A percentile compares a stretch with the other conserved stretches of the same genome.
These are phyloP conservation scores for Aspergillus eucalypticola DNA, from an alignment of 2,329 filamentous ascomycete species.

Conservation along the genomic window DNA sequence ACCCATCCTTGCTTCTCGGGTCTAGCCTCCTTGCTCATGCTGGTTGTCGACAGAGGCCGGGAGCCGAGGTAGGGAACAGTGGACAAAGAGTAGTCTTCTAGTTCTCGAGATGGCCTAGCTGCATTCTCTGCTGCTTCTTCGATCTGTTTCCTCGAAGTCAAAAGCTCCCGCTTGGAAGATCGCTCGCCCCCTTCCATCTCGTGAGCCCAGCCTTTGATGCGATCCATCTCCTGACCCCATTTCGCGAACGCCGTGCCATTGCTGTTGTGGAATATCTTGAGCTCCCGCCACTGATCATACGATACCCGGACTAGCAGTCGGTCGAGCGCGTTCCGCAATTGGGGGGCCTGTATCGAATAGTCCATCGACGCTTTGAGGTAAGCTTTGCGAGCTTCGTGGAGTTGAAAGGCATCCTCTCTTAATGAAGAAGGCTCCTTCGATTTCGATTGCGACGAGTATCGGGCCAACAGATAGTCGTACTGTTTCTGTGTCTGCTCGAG, in stretches of 20 bases:
- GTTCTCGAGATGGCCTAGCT: slow-evolving; percentile 80
- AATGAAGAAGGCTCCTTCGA: slow-evolving; percentile 89
- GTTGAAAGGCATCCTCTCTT: slow-evolving; percentile 90
- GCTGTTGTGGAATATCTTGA: slow-evolving; percentile 70
- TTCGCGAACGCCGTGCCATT: slow-evolving; percentile 62
- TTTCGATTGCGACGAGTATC: slow-evolving; percentile 84
- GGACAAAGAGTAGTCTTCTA: slow-evolving; percentile 88
- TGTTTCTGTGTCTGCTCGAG: slow-evolving; percentile 80
- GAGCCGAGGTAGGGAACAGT: slow-evolving; percentile 84
- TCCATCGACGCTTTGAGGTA: slow-evolving; percentile 94
- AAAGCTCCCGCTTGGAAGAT: slow-evolving; percentile 77
- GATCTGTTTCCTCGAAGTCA: slow-evolving; percentile 75
- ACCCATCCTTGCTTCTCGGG: slow-evolving; percentile 94
- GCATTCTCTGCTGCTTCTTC: slow-evolving; percentile 71
- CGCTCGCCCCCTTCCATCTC: slow-evolving; percentile 92
- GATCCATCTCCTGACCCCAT: slow-evolving; percentile 80
- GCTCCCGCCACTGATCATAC: slow-evolving; percentile 83
- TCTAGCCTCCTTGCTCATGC: slow-evolving; percentile 52
- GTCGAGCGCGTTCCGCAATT: slow-evolving; percentile 80
- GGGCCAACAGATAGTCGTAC: slow-evolving; percentile 77
- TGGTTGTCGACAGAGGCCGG: slow-evolving; percentile 64
- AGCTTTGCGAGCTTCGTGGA: slow-evolving; percentile 86
- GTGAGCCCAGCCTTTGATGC: slow-evolving; percentile 86
- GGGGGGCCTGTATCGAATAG: slow-evolving; percentile 83
- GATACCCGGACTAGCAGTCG: slow-evolving; percentile 82